Base-by-base conservation (phyloP, 768 basidiomycete species). In the Rhizopogon vesiculosus region DNA sequence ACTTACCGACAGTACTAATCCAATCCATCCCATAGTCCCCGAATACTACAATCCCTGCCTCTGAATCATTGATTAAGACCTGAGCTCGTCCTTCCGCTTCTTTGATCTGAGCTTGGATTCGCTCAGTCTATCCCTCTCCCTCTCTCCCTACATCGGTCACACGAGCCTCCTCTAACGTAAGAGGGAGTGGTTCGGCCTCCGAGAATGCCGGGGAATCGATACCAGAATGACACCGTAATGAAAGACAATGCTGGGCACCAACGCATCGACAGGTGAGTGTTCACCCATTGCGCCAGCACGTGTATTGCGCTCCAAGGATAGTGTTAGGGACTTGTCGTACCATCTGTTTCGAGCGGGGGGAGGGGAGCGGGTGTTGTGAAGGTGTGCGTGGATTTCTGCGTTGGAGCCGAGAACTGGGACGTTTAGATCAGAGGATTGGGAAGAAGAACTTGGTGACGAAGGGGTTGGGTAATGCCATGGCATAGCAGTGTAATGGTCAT, bases 281-380 rank as follows among this genome's bases (percentile, higher is more conserved):
- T 98, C 95, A 5, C 95, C 95, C 63, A 85, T 83, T 42, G 89
- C 88, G 40, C 93, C 91, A 6, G 91, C 90, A 39, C 91, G 85
- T 2, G 87, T 86, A 53, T 87, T 89, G 1, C 86, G 82, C 67
- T 98, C 95, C 39, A 98, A 85, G 46, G 91, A 80, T 53, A 97
- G 72, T 4, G 86, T 86, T 40, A 89, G 80, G 2, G 87, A 78
- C 70, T 97, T 98, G 74, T 98, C 95, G 68, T 85, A 91, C 81
- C 92, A 97, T 35, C 96, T 78, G 63, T 97, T 97, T 42, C 80
- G 75, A 5, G 84, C 80, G 56, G 82, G 84, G 55, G 77, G 72
- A 2, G 86, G 85, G 0, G 83, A 81, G 19, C 90, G 85, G 49
- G 86, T 79, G 54, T 87, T 82, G 59, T 83, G 83, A 16, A 95